Evolutionary conservation across 768 basidiomycete genomes (phyloP), one percentile per base, ranked within the genome.

Genomic region (Leucocoprinus sp.): DNA sequence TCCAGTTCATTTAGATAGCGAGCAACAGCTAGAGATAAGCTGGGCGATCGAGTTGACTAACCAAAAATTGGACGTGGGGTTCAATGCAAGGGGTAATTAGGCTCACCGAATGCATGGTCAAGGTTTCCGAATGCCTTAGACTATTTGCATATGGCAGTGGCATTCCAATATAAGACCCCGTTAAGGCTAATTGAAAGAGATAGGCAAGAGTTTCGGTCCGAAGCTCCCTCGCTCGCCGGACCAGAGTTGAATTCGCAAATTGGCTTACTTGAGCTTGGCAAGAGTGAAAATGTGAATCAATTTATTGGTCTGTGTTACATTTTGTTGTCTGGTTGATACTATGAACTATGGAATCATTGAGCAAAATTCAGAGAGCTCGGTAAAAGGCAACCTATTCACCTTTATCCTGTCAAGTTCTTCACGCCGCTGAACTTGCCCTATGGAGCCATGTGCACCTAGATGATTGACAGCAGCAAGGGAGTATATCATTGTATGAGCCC

Each of bases 21-120:
- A 0, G 74, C 73, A 11, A 73, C 74, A 21, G 72, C 69, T 19
- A 72, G 58, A 2, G 71, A 72, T 8, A 71, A 62, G 24, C 63
- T 60, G 8, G 48, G n/a, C 23, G 54, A 52, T 6, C 26, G 17
- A 22, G 26, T 24, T 5, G 15, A 8, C 28, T 23, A 35, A n/a
- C 5, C 9, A 27, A 14, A 34, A 1, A 26, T 40, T 27, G 28
- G 17, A 37, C 22, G 11, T 21, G 19, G n/a, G 17, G 8, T 38
- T 23, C 43, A 49, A 12, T 31, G 14, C 11, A 14, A 31, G 11
- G 6, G 14, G 9, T 31, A 14, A n/a, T 5, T 31, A 31, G n/a
- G 31, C 8, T 7, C 8, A 31, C 31, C 9, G 31, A 8, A 8
- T 31, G 31, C 8, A 12, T 14, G 26, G 5, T 11, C 5, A 5